Percentiles rank a stretch among this genome's conserved stretches.
Evolutionary conservation across 768 basidiomycete species (phyloP).

Genomic region (Tylopilus subfusipes): DNA sequence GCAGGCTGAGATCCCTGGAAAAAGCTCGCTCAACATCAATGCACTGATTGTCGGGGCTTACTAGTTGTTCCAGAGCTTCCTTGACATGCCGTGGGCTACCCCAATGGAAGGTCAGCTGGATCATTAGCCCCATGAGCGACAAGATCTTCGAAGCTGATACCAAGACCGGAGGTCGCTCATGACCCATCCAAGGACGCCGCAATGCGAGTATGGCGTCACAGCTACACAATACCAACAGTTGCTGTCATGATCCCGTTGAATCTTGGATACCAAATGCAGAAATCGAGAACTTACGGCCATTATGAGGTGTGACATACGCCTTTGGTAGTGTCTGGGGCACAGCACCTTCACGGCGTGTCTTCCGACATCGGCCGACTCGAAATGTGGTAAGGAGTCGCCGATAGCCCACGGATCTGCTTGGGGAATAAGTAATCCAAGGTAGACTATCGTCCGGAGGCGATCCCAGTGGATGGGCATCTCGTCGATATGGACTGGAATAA

Average conservation of each 20-base stretch:
- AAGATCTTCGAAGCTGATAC: not conserved
- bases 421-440: too few species aligned
- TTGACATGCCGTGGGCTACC: not conserved
- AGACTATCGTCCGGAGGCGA: too few species aligned
- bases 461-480: too few species aligned
- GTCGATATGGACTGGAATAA: too few species aligned
- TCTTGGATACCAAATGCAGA: not conserved
- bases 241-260: not conserved
- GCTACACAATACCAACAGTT: not conserved
- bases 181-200: not conserved
- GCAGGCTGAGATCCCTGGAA: not conserved
- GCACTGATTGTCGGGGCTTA: not conserved
- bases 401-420: too few species aligned
- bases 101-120: not conserved
- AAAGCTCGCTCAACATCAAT: not conserved
- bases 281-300: not conserved
- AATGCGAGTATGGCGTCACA: not conserved
- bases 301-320: not conserved
- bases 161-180: not conserved
- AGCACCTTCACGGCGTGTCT: not conserved
- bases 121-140: not conserved
- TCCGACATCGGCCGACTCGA: too few species aligned
- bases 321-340: not conserved
- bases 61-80: not conserved
- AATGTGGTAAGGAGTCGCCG: too few species aligned